Base-by-base conservation (phyloP, 192 early-diverging fungal species). In the Lobosporangium transversale region DNA sequence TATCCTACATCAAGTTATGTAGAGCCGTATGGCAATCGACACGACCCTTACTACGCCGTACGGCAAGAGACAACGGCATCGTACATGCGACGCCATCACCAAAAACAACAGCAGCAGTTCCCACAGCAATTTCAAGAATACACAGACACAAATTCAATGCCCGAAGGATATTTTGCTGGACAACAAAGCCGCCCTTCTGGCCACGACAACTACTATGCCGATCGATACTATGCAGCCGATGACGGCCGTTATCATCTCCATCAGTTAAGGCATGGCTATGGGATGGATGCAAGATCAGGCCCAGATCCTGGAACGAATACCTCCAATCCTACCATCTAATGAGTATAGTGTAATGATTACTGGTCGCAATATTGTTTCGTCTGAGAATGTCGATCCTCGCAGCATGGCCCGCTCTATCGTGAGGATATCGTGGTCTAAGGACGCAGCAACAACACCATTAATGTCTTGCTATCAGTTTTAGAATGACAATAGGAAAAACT, bases 91-190 rank as follows among this genome's bases (percentile, higher is more conserved):
- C n/a, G n/a, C n/a, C n/a, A n/a, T n/a, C n/a, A n/a, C n/a, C 52
- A 52, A 33, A 36, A 50, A 20, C 52, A 45, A 4, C 68, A 70
- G 15, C 68, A 70, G 30, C 55, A 69, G 11, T 32, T 40, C 26
- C 23, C 58, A 20, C 0, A 54, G 21, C 49, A 51, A 48, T 23
- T 23, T 23, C 58, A 53, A 27, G 9, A 10, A 14, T 40, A 40
- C 14, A 14, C 43, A 31, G 51, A 53, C n/a, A 40, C 8, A 7
- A 14, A 7, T 7, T 40, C 37, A 40, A 14, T 11, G 37, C 42
- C 35, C 0, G 26, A 14, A 29, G 27, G 44, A 5, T 36, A 37
- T 27, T 65, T 45, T 24, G 43, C 20, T n/a, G 24, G 21, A 3
- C 52, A 54, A 29, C 52, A 31, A 2, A 17, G 24, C 29, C 24